Base-by-base conservation (phyloP, 2,329 filamentous ascomycete species). In the Lasiodiplodia gonubiensis region DNA sequence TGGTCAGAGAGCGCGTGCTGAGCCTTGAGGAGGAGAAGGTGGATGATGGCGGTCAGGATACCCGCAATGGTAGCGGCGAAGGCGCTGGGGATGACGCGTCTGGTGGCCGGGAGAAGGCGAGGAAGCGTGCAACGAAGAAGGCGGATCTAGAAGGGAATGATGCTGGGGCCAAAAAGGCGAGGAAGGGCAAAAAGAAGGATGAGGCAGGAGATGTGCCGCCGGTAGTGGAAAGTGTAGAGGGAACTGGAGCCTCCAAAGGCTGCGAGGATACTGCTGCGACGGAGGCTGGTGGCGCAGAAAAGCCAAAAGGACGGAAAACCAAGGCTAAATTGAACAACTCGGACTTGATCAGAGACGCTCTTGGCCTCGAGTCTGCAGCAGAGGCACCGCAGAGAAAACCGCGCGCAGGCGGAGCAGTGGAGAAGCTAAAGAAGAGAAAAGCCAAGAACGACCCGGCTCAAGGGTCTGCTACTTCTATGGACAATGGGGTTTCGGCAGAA, bases 1-100 rank as follows among this genome's bases (percentile, higher is more conserved):
- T 79, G 18, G 64, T 78, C n/a, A 72, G 71, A 66, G 74, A 74
- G 2, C 71, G 74, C 48, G 73, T 74, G 57, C 73, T 76, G 51
- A 70, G 67, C 39, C 69, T 74, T 14, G 70, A 70, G 10, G 35
- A 68, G 1, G 69, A 73, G 51, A 21, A 39, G 23, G 42, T 3
- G 3, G 70, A 72, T 5, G 65, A 71, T n/a, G 42, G 7, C 7
- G 42, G 6, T 7, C 16, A 18, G 16, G 39, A n/a, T 8, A 18
- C 16, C 14, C 16, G 16, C 39, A 6, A 8, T 46, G 39, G 6
- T 4, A n/a, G 35, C 37, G 21, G 35, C n/a, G 55, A 25, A 48
- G 59, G 37, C 37, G 49, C n/a, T 35, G n/a, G n/a, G 48, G 35
- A 51, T 12, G 27, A 8, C 35, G 59, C 48, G 14, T 18, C 42